Evolutionary conservation across 2,329 filamentous ascomycete genomes (phyloP), one percentile per base, ranked within the genome.

Genomic region (Penicillium freii): DNA sequence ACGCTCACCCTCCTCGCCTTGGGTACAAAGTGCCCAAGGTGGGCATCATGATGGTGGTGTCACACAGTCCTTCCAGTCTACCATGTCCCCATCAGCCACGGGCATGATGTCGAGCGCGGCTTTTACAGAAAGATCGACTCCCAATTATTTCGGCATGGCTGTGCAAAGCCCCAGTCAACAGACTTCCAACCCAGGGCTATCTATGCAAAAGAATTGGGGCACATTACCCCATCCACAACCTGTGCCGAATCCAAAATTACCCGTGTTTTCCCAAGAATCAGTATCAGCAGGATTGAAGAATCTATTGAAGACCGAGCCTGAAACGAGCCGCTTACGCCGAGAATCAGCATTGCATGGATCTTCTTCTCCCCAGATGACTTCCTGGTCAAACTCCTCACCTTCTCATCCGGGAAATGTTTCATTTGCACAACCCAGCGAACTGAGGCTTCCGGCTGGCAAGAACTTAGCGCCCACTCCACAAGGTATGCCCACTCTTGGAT

Each of bases 131-230:
- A 58, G 57, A 21, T 73, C 81, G 25, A 93, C 90, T 71, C 90
- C 91, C 13, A 95, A 92, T 72, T 96, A 96, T 75, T 96, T 96
- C 72, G 90, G 89, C 55, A 84, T 95, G 58, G 80, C 86, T 31
- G 77, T 90, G 61, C 87, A 91, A 43, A 69, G 65, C 57, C 73
- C 84, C 21, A 80, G 90, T 60, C 80, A 83, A 25, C 82, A 86
- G 60, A 86, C 87, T 52, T 88, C 87, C 3, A 78, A 76, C 60
- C 75, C 77, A 25, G 83, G 81, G 5, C 80, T 81, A 34, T 80
- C 89, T 60, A 81, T 86, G 1, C 84, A 84, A 56, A 85, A 86
- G 62, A 90, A 90, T 73, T 93, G 90, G 89, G 90, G 87, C 65
- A 83, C 88, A 9, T 82, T 86, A 21, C 84, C 87, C 17, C 82